phyloP scores from a whole-genome alignment of 768 basidiomycete genomes.

The Pleurotus cornucopiae region DNA sequence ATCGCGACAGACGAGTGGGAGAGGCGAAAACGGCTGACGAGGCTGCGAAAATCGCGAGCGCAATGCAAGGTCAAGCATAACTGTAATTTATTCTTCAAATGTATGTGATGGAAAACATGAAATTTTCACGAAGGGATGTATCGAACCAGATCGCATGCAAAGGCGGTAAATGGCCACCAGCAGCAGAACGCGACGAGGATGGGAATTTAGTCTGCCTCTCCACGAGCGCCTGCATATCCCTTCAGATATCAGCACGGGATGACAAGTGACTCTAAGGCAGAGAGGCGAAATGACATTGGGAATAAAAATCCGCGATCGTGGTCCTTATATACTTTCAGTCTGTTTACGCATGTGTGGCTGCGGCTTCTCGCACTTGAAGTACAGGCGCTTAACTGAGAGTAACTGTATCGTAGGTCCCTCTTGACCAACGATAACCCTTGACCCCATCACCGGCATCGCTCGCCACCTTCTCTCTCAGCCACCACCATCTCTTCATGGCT shows the following conservation, averaged over 20 bases:
- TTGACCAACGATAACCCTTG: too few species aligned
- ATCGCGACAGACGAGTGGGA: slow-evolving; percentile 47
- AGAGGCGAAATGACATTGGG: neutral
- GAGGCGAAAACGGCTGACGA: slow-evolving; percentile 33
- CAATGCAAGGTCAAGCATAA: neutral
- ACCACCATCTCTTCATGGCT: slow-evolving; percentile 34
- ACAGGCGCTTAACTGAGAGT: too few species aligned
- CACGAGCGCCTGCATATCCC: slow-evolving; percentile 64
- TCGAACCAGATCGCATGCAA: slow-evolving; percentile 23
- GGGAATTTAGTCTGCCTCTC: slow-evolving; percentile 48
- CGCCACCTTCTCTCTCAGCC: too few species aligned
- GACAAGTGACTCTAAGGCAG: slow-evolving; percentile 70
- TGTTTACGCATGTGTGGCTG: too few species aligned
- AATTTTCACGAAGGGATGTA: slow-evolving; percentile 17
- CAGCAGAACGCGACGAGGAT: slow-evolving; percentile 18
- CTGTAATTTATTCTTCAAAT: neutral
- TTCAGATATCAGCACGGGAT: slow-evolving; percentile 31
- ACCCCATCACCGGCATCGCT: too few species aligned
- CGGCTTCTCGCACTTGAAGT: too few species aligned
- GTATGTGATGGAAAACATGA: neutral
- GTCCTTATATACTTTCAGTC: too few species aligned
- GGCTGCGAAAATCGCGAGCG: slow-evolving; percentile 5
- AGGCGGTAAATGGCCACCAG: slow-evolving; percentile 17
- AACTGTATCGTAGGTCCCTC: too few species aligned
- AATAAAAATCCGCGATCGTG: too few species aligned